A percentile compares a stretch with the other conserved stretches of the same genome.
These are phyloP conservation scores for Termitomyces sp. DNA, from an alignment of 768 basidiomycete species.

Conservation along the genomic window DNA sequence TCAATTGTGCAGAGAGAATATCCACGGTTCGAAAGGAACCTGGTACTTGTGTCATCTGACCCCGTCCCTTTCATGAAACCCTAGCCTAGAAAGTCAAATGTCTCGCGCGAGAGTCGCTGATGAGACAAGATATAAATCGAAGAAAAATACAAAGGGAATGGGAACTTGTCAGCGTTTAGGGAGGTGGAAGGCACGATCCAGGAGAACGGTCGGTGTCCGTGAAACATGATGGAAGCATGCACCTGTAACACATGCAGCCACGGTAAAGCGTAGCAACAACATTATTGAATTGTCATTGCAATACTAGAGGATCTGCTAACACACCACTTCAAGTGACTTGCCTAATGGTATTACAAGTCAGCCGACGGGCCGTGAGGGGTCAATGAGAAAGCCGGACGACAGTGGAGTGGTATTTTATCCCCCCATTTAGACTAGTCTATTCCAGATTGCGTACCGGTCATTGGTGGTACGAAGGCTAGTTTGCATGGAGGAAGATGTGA, in stretches of 20 bases:
- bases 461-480: neutral
- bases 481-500: neutral
- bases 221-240: neutral
- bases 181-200: neutral
- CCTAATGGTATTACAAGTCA: neutral
- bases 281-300: neutral
- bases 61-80: neutral
- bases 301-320: neutral
- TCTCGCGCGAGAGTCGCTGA: neutral
- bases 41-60: neutral
- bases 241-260: neutral
- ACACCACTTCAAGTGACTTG: neutral
- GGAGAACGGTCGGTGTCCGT: neutral
- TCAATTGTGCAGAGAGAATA: neutral
- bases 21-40: neutral
- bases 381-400: neutral
- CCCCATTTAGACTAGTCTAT: conserved; percentile 8
- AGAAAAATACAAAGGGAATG: neutral
- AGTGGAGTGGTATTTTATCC: conserved; percentile 6
- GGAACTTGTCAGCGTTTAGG: too few species aligned
- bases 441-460: neutral
- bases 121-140: neutral
- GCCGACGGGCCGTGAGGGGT: conserved; percentile 7
- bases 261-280: neutral
- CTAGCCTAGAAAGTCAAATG: neutral